Evolutionary conservation across 2,329 filamentous ascomycete genomes (phyloP), one percentile per base, ranked within the genome.

Genomic region (Cercospora berteroae): DNA sequence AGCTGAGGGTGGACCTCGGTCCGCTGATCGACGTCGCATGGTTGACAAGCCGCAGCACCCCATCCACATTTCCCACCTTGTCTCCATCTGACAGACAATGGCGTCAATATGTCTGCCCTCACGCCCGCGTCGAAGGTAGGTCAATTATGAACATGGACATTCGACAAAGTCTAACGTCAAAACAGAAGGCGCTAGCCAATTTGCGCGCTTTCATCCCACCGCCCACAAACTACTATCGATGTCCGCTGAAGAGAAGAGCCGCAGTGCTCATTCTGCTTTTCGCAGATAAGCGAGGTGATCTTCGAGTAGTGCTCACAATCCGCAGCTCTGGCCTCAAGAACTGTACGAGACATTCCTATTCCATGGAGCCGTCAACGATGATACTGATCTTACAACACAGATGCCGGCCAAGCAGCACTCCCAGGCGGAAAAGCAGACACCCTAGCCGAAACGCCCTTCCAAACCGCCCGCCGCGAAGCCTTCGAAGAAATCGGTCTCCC

Each of bases 401-500:
- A 77, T 74, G 72, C 75, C 58, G 76, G 75, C 12, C 77, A 78
- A 71, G 74, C 75, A 65, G 75, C 76, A 88, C 81, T 89, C 85
- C 56, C 78, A 63, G 70, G 73, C 81, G 83, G 85, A 62, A 87
- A 86, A 79, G 83, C 87, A 63, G 87, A 89, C 70, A 79, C 80
- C 0, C 74, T 83, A 9, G 67, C 77, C 8, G 88, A 90, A 77
- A 85, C 83, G 1, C 81, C 83, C 80, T 92, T 92, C 79, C 86
- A 94, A 75, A 96, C 94, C 61, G 93, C 94, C 8, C 88, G 94
- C 23, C 88, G 94, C 70, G 94, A 98, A 83, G 94, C 94, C 0
- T 91, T 87, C 78, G 94, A 98, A 79, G 94, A 98, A 79, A 97
- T 98, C 71, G 94, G 94, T 1, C 87, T 98, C 2, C 92, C 94